phyloP scores from a whole-genome alignment of 176 grass and related monocot species.

The Lolium perenne region DNA sequence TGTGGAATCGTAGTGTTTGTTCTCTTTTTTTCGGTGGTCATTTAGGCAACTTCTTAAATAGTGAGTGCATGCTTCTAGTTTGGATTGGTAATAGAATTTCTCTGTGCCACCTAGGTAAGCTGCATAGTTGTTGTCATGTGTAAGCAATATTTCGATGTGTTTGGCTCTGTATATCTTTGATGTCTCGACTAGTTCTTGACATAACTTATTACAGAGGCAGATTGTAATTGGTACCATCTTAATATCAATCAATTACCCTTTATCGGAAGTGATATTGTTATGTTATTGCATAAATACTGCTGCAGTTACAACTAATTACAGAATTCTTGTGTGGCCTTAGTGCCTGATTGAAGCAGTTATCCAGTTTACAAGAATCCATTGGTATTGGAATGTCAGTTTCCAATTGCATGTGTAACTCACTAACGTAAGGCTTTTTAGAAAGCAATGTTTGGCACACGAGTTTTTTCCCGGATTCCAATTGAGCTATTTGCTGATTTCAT shows the following conservation, averaged over 20 bases:
- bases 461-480: neutral
- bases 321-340: neutral
- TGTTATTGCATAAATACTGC: slow-evolving; percentile 4
- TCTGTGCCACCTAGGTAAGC: slow-evolving; percentile 10
- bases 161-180: too few species aligned
- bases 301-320: neutral
- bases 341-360: neutral
- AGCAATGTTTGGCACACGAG: neutral
- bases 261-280: neutral
- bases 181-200: too few species aligned
- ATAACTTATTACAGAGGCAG: too few species aligned
- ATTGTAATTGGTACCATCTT: too few species aligned
- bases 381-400: neutral
- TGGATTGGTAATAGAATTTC: neutral
- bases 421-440: neutral
- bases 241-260: too few species aligned
- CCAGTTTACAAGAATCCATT: neutral
- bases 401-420: neutral
- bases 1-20: neutral
- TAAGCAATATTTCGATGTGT: neutral
- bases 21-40: slow-evolving; percentile 10
- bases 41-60: neutral
- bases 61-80: neutral
- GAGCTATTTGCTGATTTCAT: neutral
- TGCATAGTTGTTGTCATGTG: neutral